These are phyloP conservation scores for Aethionema arabicum DNA, from an alignment of 345 rosid genomes.

Conservation along the genomic window DNA sequence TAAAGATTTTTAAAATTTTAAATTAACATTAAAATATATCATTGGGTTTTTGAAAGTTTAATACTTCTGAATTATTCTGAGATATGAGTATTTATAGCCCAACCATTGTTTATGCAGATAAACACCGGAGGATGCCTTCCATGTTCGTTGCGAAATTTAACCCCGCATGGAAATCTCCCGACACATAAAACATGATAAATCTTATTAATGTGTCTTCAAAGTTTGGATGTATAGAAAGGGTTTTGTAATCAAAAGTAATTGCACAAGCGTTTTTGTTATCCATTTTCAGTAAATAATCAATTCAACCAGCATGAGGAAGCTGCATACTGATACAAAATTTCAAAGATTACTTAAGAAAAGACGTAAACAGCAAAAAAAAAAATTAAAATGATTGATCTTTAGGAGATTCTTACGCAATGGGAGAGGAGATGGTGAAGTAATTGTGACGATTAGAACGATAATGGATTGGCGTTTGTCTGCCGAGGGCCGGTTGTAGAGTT, in stretches of 20 bases:
- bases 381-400: neutral
- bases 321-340: conserved; percentile 52
- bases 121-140: conserved; percentile 72
- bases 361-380: neutral
- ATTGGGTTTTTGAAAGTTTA: neutral
- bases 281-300: conserved; percentile 75
- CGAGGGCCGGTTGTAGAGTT: no score
- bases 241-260: conserved; percentile 29
- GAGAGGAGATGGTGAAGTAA: conserved; percentile 71
- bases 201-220: no score
- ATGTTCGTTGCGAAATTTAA: conserved; percentile 77
- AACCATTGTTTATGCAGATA: conserved; percentile 82
- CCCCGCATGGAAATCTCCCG: conserved; percentile 92
- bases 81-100: conserved; percentile 78
- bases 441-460: conserved; percentile 69
- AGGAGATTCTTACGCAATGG: conserved; percentile 56
- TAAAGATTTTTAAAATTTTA: no score
- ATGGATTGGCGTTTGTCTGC: conserved; percentile 82
- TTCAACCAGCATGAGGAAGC: conserved; percentile 77
- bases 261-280: conserved; percentile 66
- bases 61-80: conserved; percentile 79
- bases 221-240: no score
- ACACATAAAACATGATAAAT: no score
- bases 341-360: conserved; percentile 2
- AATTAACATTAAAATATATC: no score